Conservation (phyloP, 805 yeast genomes). For the Yarrowia sp. region DNA sequence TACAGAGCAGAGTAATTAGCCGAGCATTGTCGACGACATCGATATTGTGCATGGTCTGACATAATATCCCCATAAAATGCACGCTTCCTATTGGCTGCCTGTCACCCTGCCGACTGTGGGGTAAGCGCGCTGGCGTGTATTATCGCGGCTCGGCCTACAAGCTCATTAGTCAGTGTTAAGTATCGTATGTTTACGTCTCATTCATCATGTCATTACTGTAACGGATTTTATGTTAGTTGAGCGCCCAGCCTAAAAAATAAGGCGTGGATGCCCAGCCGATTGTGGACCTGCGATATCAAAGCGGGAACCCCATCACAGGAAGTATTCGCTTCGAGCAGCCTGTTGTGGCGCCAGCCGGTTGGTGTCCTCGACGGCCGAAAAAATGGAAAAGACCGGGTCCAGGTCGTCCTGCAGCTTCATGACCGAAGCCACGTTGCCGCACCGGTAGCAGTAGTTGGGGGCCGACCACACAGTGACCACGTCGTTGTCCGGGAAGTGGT, state of each 20-base stretch:
- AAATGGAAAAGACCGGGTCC: slow-evolving; percentile 87
- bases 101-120: background rate
- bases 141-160: too few relatives aligned
- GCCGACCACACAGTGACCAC: slow-evolving; percentile 99
- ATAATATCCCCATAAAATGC: too few relatives aligned
- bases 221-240: slow-evolving; percentile 20
- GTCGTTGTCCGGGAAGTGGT: slow-evolving; percentile 92
- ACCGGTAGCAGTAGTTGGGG: slow-evolving; percentile 94
- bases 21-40: too few relatives aligned
- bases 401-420: slow-evolving; percentile 90
- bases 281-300: background rate
- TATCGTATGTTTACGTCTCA: slow-evolving; percentile 11
- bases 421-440: slow-evolving; percentile 97
- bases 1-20: too few relatives aligned
- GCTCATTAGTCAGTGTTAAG: background rate
- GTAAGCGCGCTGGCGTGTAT: too few relatives aligned
- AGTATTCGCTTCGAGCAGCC: slow-evolving; percentile 34
- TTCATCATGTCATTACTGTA: slow-evolving; percentile 26
- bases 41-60: too few relatives aligned
- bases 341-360: slow-evolving; percentile 33
- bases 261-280: background rate
- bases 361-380: slow-evolving; percentile 68
- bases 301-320: slow-evolving; percentile 28
- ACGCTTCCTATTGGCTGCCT: background rate
- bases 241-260: too few relatives aligned